These are phyloP conservation scores for Prunus yedoensis DNA, from an alignment of 331 rosid species.

Conservation along the genomic window DNA sequence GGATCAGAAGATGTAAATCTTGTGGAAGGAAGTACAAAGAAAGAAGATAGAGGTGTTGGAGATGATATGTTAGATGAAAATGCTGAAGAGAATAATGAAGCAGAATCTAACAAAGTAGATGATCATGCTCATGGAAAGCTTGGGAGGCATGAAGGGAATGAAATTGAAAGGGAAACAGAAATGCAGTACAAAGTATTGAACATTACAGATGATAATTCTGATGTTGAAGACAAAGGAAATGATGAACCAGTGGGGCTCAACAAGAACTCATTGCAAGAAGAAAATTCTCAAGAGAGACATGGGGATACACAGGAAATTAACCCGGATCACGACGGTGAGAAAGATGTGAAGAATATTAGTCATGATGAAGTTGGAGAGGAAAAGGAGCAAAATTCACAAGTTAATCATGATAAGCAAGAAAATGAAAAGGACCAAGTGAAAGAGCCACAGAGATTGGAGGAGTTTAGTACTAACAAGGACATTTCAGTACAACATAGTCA, in stretches of 20 bases:
- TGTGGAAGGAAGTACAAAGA: background rate
- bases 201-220: background rate
- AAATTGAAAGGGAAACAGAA: background rate
- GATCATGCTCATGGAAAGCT: background rate
- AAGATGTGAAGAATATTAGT: background rate
- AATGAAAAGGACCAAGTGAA: background rate
- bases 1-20: background rate
- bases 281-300: background rate
- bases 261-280: background rate
- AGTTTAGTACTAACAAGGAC: background rate
- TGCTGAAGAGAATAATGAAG: background rate
- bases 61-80: background rate
- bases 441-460: constrained; percentile 2
- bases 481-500: background rate
- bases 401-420: background rate
- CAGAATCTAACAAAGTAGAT: background rate
- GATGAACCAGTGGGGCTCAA: background rate
- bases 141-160: background rate
- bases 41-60: background rate
- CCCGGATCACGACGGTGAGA: background rate
- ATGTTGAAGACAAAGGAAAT: background rate
- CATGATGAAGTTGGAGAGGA: constrained; percentile 4
- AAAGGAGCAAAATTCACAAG: background rate
- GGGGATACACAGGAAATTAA: background rate
- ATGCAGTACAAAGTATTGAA: background rate